These are phyloP conservation scores for Domatiomyces globalis DNA, from an alignment of 2,329 filamentous ascomycete genomes.

Conservation along the genomic window DNA sequence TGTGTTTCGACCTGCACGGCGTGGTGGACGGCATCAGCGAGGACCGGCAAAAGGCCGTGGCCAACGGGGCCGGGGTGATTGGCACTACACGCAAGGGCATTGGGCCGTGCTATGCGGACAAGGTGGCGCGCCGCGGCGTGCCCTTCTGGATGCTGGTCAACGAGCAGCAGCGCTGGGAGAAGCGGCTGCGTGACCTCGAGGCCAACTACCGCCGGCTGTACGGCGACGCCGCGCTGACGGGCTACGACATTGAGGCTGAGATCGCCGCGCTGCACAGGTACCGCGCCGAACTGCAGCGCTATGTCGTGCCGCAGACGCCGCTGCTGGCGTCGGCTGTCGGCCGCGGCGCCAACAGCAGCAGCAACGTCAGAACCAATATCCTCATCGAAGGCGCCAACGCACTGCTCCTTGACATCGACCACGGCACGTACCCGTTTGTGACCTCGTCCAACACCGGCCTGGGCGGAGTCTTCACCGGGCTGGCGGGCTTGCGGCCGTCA, in stretches of 20 bases:
- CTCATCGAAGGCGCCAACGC: conserved; percentile 52
- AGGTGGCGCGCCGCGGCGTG: conserved; percentile 45
- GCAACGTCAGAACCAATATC: conserved; percentile 40
- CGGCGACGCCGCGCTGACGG: conserved; percentile 36
- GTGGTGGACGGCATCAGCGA: conserved; percentile 35
- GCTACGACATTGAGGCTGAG: conserved; percentile 48
- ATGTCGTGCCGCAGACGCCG: conserved; percentile 34
- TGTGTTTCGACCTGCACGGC: conserved; percentile 32
- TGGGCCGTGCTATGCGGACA: conserved; percentile 48
- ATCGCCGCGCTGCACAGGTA: conserved; percentile 34
- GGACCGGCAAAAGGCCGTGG: conserved; percentile 22
- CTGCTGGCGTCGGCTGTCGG: conserved; percentile 11
- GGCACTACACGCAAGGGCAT: conserved; percentile 38
- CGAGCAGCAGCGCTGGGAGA: conserved; percentile 17
- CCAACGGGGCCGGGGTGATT: conserved; percentile 30
- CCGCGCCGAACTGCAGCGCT: conserved; percentile 34
- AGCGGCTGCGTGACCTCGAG: conserved; percentile 19
- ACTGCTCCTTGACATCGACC: conserved; percentile 45
- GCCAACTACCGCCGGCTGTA: conserved; percentile 42
- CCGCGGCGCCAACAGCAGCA: conserved; percentile 36
- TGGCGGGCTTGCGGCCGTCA: conserved; percentile 43
- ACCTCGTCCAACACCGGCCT: conserved; percentile 36
- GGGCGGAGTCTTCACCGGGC: conserved; percentile 41
- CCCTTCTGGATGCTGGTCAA: conserved; percentile 37
- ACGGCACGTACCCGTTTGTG: conserved; percentile 39